Evolutionary conservation across 352 stramenopile species (phyloP).

Genomic region (Pythium aristosporum): DNA sequence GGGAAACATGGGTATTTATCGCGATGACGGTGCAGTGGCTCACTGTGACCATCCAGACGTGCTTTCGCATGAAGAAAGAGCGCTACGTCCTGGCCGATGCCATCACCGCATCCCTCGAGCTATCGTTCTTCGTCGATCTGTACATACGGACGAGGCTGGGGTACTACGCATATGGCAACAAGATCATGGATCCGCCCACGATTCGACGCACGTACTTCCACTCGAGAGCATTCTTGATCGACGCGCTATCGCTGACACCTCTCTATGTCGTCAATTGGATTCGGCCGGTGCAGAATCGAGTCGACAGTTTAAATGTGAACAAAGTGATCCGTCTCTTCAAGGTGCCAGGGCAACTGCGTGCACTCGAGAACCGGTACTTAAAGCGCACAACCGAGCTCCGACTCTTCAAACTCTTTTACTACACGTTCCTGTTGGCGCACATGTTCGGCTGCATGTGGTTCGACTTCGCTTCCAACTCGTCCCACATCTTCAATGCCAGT

Average conservation of each 20-base stretch:
- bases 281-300: constrained; percentile 6
- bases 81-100: constrained; percentile 27
- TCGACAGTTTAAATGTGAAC: constrained; percentile 66
- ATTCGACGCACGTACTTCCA: constrained; percentile 41
- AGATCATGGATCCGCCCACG: constrained; percentile 44
- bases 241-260: constrained; percentile 32
- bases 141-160: constrained; percentile 48
- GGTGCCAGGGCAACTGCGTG: constrained; percentile 47
- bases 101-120: constrained; percentile 41
- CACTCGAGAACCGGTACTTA: constrained; percentile 60
- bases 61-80: constrained; percentile 28
- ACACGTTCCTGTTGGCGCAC: constrained; percentile 63
- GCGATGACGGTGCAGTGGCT: constrained; percentile 51
- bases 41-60: constrained; percentile 44
- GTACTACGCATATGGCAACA: constrained; percentile 71
- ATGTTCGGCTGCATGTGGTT: constrained; percentile 64
- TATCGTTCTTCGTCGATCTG: constrained; percentile 53
- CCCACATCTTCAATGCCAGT: constrained; percentile 20
- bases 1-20: constrained; percentile 46
- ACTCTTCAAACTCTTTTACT: constrained; percentile 76
- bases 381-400: constrained; percentile 62
- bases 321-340: constrained; percentile 61
- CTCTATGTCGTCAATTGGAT: constrained; percentile 45
- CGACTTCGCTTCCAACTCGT: constrained; percentile 42
- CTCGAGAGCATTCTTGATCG: constrained; percentile 13